phyloP scores from a whole-genome alignment of 306 rosid genomes.

The Trifolium dubium region DNA sequence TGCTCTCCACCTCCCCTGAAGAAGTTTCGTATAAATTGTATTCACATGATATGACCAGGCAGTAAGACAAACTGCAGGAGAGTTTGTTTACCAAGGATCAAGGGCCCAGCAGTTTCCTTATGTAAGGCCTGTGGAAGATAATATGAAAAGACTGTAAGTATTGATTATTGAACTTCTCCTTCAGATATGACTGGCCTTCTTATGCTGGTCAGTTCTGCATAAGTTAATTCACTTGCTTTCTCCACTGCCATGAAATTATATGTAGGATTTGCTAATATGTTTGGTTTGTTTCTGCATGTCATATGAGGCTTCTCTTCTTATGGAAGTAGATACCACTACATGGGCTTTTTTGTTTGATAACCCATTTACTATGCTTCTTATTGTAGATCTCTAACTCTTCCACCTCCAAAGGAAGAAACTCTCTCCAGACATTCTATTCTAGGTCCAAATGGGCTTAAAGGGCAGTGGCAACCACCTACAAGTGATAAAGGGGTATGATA shows the following conservation, averaged over 20 bases:
- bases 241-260: constrained; percentile 10
- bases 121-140: constrained; percentile 61
- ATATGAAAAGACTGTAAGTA: constrained; percentile 62
- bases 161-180: too few relatives aligned
- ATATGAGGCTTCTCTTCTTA: constrained; percentile 31
- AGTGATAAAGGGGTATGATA: constrained; percentile 72
- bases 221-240: not conserved
- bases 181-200: constrained; percentile 16
- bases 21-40: constrained; percentile 22
- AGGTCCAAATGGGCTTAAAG: constrained; percentile 82
- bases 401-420: constrained; percentile 80
- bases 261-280: not conserved
- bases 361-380: constrained; percentile 36
- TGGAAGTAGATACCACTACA: constrained; percentile 29
- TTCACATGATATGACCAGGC: constrained; percentile 54
- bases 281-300: constrained; percentile 14
- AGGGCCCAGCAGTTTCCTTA: constrained; percentile 60
- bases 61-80: constrained; percentile 55
- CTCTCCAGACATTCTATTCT: constrained; percentile 88
- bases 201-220: constrained; percentile 5
- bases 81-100: constrained; percentile 50
- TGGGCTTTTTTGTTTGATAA: constrained; percentile 19
- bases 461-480: constrained; percentile 80
- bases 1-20: constrained; percentile 16
- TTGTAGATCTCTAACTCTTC: constrained; percentile 67